Base-by-base conservation (phyloP, 176 grass and related monocot genomes). In the Secale cereale region DNA sequence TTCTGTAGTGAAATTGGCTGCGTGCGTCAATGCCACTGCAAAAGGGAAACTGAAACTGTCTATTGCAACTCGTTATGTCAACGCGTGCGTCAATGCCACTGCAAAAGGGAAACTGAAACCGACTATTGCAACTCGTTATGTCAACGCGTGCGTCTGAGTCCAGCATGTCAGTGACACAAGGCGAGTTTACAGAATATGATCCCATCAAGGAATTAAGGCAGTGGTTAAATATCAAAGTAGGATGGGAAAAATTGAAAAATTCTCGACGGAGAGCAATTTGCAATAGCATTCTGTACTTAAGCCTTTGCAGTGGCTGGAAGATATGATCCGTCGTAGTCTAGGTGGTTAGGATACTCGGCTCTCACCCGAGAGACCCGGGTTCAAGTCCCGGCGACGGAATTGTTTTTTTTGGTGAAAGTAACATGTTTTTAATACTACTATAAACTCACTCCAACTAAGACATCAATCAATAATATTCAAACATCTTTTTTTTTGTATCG, bases 281-380 rank as follows among this genome's bases (percentile, higher is more conserved):
- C 62, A 17, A 19, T 2, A 32, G 29, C 17, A 0, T 20, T 13
- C 4, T 22, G 1, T 11, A 12, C 19, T 70, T 70, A 2, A 39
- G 0, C 2, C 0, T 12, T 2, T 70, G 1, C 22, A 37, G 6
- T 19, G 2, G 0, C 0, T 0, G 3, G 0, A 2, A n/a, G 8
- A 1, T 7, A 31, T 3, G 0, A 13, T 75, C 83, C 81, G 85
- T 94, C 94, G 86, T 94, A 91, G 89, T 95, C 89, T 98, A 94
- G 91, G 66, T 98, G 89, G 91, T 94, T 92, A 98, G 91, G 96
- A 92, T 95, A 95, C 89, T 94, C 87, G 86, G 93, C 91, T 94
- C 93, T 98, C 91, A 95, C 87, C 86, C 80, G 80, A 98, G 83
- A 92, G 89, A 95, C 95, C 82, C 63, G 88, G 83, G 88, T 92